phyloP scores from a whole-genome alignment of 148 eudicot genomes.

The Rhododendron molle region DNA sequence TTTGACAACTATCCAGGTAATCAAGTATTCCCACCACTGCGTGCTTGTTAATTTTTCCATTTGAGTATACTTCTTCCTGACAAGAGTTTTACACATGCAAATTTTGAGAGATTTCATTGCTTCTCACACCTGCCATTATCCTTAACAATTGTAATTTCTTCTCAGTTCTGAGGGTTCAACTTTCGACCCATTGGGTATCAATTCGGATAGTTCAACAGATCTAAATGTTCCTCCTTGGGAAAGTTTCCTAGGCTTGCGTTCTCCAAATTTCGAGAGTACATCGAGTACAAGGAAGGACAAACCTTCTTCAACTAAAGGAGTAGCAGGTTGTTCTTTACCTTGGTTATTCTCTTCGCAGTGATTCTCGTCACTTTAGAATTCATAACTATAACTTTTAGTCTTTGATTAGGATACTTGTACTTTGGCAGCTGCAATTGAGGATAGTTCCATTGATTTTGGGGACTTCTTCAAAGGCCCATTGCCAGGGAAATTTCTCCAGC shows the following conservation, averaged over 20 bases:
- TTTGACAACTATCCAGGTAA: not conserved
- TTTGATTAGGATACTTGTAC: constrained; percentile 38
- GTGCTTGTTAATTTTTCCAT: not conserved
- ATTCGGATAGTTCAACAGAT: constrained; percentile 42
- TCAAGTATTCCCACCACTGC: not conserved
- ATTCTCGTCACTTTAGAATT: constrained; percentile 3
- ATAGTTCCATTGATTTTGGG: constrained; percentile 90
- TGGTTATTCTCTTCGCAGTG: not conserved
- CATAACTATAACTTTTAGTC: constrained; percentile 22
- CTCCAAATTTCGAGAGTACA: constrained; percentile 60
- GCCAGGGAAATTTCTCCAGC: constrained; percentile 93
- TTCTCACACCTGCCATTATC: not conserved
- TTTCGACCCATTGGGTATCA: constrained; percentile 87
- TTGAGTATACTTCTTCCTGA: not conserved
- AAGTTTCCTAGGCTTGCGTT: constrained; percentile 38
- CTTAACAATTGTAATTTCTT: constrained; percentile 6
- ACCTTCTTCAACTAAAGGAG: constrained; percentile 70
- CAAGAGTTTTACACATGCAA: not conserved
- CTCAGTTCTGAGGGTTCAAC: constrained; percentile 47
- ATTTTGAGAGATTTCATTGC: not conserved
- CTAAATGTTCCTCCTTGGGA: constrained; percentile 61
- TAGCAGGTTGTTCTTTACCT: constrained; percentile 57
- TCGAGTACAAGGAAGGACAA: constrained; percentile 71
- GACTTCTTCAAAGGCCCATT: constrained; percentile 99
- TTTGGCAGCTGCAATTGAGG: constrained; percentile 96